These are phyloP conservation scores for Scalesia atractyloides DNA, from an alignment of 129 eudicot genomes.

Conservation along the genomic window DNA sequence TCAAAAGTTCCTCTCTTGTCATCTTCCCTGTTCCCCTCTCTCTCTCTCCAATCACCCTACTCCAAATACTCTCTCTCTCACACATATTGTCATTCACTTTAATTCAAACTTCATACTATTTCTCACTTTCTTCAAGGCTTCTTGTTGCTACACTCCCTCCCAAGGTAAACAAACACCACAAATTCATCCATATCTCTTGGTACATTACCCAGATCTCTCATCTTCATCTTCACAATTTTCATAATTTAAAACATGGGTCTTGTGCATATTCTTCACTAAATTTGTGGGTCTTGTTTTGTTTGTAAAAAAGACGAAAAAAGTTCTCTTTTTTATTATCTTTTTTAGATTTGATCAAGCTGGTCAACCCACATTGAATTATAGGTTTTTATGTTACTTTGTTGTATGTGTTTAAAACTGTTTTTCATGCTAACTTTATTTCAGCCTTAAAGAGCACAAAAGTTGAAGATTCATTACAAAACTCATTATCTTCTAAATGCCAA, in stretches of 20 bases:
- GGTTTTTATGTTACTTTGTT: neutral
- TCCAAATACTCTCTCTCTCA: neutral
- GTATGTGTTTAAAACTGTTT: neutral
- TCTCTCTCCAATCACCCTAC: neutral
- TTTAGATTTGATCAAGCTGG: neutral
- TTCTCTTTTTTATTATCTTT: neutral
- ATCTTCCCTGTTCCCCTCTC: slow-evolving; percentile 28
- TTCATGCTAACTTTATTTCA: slow-evolving; percentile 24
- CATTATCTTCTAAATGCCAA: slow-evolving; percentile 41
- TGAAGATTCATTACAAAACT: slow-evolving; percentile 27
- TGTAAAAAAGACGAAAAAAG: slow-evolving; percentile 17
- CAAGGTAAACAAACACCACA: slow-evolving; percentile 30
- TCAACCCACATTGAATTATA: neutral
- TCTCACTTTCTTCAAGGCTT: slow-evolving; percentile 35
- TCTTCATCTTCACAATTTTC: slow-evolving; percentile 7
- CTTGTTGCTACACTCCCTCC: slow-evolving; percentile 22
- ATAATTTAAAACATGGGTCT: slow-evolving; percentile 28
- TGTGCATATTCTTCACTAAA: slow-evolving; percentile 7
- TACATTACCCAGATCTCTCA: slow-evolving; percentile 23
- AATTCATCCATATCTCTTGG: slow-evolving; percentile 9
- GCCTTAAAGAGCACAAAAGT: slow-evolving; percentile 23
- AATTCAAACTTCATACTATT: slow-evolving; percentile 49
- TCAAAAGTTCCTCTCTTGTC: slow-evolving; percentile 45
- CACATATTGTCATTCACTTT: slow-evolving; percentile 18
- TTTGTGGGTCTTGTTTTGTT: slow-evolving; percentile 34